Conservation (phyloP, 805 yeast genomes). For the Candida arabinofermentans region DNA sequence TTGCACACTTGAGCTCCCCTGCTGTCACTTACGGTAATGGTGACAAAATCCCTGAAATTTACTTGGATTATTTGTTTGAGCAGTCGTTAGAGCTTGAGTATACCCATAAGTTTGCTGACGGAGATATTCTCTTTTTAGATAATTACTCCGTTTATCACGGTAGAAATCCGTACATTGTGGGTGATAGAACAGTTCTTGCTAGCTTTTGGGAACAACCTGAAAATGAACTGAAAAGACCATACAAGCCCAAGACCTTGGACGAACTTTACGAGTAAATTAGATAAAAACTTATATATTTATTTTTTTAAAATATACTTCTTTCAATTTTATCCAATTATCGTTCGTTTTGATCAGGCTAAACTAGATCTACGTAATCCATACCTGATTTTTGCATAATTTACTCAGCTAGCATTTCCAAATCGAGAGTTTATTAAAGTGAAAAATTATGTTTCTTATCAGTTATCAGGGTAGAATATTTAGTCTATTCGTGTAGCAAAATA, state of each 20-base stretch:
- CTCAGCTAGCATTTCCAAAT: too few relatives aligned
- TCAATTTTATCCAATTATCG: too few relatives aligned
- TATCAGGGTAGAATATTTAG: too few relatives aligned
- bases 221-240: conserved; percentile 3
- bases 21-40: conserved; percentile 21
- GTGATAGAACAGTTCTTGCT: conserved; percentile 20
- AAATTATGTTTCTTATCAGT: too few relatives aligned
- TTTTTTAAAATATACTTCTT: background rate
- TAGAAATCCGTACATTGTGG: conserved; percentile 18
- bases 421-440: too few relatives aligned
- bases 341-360: too few relatives aligned
- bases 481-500: too few relatives aligned
- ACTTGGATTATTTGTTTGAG: conserved; percentile 20
- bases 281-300: background rate
- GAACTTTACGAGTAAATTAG: conserved; percentile 1
- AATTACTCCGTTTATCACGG: conserved; percentile 25
- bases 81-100: conserved; percentile 20
- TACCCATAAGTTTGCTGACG: conserved; percentile 18
- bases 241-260: conserved; percentile 3
- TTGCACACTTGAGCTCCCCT: conserved; percentile 3
- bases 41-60: conserved; percentile 17
- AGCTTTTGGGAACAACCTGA: conserved; percentile 20
- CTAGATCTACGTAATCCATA: too few relatives aligned
- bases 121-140: conserved; percentile 22
- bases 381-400: too few relatives aligned